Evolutionary conservation across 495 filamentous ascomycete genomes (phyloP), one percentile per base, ranked within the genome.

Genomic region (Aspergillus carlsbadensis): DNA sequence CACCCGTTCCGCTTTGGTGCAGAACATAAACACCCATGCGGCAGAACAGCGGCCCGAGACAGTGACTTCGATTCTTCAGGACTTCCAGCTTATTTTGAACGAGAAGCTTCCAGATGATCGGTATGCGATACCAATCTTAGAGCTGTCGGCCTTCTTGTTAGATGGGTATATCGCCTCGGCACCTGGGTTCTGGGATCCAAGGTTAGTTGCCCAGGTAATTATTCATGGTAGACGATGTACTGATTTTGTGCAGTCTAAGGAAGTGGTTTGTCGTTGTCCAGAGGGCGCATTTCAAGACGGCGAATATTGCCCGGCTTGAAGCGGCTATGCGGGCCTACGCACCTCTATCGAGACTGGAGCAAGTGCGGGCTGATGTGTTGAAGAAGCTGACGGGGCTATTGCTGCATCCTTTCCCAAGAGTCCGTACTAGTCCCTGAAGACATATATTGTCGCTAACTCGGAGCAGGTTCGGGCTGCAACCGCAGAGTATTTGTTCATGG

Each of bases 261-360:
- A 79, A 67, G 20, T 66, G 96, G 17, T 91, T 92, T 52, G 71
- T 83, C 29, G 69, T 83, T 13, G 80, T 85, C 8, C 90, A 93
- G 60, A 90, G 87, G 69, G 78, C 89, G 4, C 90, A 91, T 62
- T 91, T 86, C 76, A 92, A 91, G 72, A 87, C 89, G 10, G 79
- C 82, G 10, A 91, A 89, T 65, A 83, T 96, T 5, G 78, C 81
- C 24, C 90, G 92, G 61, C 75, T 98, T 10, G 83, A 88, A 65
- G 88, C 89, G 1, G 90, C 88, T 15, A 72, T 95, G 40, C 84
- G 81, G 53, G 80, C 91, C 5, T 98, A 96, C 70, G 81, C 84
- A 5, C 84, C 84, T 14, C 69, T 97, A 22, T 74, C 73, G 18
- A 65, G 70, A 21, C 52, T 80, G 18, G 59, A 66, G 11, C 47